Evolutionary conservation across 768 basidiomycete genomes (phyloP).

Genomic region (Lepiota venenata): DNA sequence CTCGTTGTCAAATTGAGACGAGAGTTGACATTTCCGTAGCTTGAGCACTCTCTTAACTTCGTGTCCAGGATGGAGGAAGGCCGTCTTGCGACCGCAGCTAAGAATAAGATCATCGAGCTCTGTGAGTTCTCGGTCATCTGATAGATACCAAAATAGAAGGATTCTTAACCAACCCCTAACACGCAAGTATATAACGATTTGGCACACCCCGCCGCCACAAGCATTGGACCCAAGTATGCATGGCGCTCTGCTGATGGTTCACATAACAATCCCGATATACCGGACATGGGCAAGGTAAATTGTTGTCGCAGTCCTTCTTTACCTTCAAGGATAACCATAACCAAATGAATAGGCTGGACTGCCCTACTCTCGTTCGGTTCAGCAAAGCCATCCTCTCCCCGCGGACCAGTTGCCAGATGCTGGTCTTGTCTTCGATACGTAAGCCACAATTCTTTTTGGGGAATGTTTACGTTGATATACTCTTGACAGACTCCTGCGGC

Average conservation of each 20-base stretch:
- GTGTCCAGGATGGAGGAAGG: constrained; percentile 58
- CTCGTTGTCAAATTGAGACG: neutral
- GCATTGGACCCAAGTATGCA: constrained; percentile 55
- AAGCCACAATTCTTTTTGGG: constrained; percentile 17
- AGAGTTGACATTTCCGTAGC: constrained; percentile 32
- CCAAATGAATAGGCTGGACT: constrained; percentile 46
- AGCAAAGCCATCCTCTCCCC: constrained; percentile 63
- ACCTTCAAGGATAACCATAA: constrained; percentile 2
- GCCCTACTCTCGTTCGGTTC: constrained; percentile 83
- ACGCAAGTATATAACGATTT: constrained; percentile 76
- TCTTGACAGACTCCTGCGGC: constrained; percentile 49
- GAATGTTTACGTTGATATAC: neutral
- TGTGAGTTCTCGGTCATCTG: constrained; percentile 36
- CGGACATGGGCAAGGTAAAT: constrained; percentile 63
- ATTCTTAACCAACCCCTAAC: neutral
- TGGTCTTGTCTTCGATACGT: constrained; percentile 78
- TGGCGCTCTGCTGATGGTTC: constrained; percentile 79
- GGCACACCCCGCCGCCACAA: constrained; percentile 72
- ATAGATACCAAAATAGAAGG: neutral
- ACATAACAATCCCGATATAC: constrained; percentile 66
- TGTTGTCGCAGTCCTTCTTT: neutral
- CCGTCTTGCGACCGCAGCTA: constrained; percentile 28
- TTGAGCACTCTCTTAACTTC: constrained; percentile 66
- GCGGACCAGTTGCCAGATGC: constrained; percentile 72
- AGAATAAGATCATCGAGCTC: constrained; percentile 49